These are phyloP conservation scores for Phaeoacremonium minimum DNA, from an alignment of 2,329 filamentous ascomycete species.

Conservation along the genomic window DNA sequence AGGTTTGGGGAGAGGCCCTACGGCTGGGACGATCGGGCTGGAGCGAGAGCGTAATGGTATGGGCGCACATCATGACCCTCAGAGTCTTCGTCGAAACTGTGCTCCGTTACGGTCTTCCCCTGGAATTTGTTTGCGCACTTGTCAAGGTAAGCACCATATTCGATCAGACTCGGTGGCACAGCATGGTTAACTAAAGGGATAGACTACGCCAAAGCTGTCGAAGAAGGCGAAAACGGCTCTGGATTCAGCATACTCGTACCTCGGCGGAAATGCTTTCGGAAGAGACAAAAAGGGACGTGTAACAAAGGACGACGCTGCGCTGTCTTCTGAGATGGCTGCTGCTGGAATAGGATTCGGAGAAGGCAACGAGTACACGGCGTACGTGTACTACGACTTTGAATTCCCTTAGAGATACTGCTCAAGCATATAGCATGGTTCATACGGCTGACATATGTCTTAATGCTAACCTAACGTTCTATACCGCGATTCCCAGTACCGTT, in stretches of 20 bases:
- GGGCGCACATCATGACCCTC: conserved; percentile 86
- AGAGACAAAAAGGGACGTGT: conserved; percentile 90
- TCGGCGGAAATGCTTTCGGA: conserved; percentile 91
- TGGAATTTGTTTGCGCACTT: conserved; percentile 82
- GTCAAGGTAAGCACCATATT: conserved; percentile 64
- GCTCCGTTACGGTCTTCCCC: conserved; percentile 86
- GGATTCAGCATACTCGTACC: conserved; percentile 82
- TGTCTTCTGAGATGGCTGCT: conserved; percentile 79
- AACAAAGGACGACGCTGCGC: conserved; percentile 79
- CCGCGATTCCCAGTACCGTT: too few relatives aligned
- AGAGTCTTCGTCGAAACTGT: conserved; percentile 97
- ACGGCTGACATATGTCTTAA: too few relatives aligned
- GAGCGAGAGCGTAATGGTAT: conserved; percentile 93
- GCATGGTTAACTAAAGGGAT: conserved; percentile 1
- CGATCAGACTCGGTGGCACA: not conserved
- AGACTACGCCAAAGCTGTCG: conserved; percentile 79
- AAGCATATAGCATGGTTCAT: too few relatives aligned
- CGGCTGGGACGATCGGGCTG: conserved; percentile 86
- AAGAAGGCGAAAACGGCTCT: conserved; percentile 77
- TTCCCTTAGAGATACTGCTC: conserved; percentile 41
- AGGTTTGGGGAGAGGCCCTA: conserved; percentile 88
- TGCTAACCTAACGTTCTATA: too few relatives aligned
- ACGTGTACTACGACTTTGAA: conserved; percentile 95
- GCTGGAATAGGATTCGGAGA: conserved; percentile 65
- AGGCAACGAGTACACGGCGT: conserved; percentile 84